A percentile compares a stretch with the other conserved stretches of the same genome.
Evolutionary conservation across 2,329 filamentous ascomycete species (phyloP).

Genomic region (Paramyrothecium sp.): DNA sequence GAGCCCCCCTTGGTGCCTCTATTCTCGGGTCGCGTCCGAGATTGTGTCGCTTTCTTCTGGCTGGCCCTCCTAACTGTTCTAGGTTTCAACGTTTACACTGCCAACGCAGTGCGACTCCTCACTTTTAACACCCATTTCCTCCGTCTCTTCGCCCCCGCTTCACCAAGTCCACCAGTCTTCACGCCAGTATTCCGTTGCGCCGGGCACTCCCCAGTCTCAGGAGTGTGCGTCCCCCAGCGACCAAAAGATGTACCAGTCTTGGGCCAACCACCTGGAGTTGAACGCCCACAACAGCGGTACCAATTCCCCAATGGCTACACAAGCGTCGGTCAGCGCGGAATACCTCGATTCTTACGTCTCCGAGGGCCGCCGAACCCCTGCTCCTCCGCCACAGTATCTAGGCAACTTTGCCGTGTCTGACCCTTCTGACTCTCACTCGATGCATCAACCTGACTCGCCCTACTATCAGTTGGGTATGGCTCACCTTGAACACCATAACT

Average conservation of each 20-base stretch:
- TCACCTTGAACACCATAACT: slow-evolving; percentile 21
- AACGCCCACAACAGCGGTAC: slow-evolving; percentile 38
- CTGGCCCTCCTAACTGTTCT: background rate
- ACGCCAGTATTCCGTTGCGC: slow-evolving; percentile 37
- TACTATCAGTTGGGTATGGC: slow-evolving; percentile 26
- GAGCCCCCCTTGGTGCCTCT: slow-evolving; percentile 13
- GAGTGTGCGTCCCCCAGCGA: slow-evolving; percentile 47
- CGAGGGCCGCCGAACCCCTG: slow-evolving; percentile 35
- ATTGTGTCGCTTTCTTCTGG: slow-evolving; percentile 1
- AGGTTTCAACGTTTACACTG: slow-evolving; percentile 30
- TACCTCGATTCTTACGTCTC: slow-evolving; percentile 36
- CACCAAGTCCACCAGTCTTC: slow-evolving; percentile 41
- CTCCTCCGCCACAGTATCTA: slow-evolving; percentile 34
- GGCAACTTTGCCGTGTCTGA: slow-evolving; percentile 34
- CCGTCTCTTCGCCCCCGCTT: slow-evolving; percentile 45
- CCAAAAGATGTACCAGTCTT: slow-evolving; percentile 43
- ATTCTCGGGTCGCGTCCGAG: background rate
- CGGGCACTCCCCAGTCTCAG: slow-evolving; percentile 34
- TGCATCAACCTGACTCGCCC: slow-evolving; percentile 15
- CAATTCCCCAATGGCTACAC: slow-evolving; percentile 43
- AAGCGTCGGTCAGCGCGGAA: slow-evolving; percentile 30
- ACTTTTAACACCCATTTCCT: slow-evolving; percentile 52
- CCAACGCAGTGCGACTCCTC: slow-evolving; percentile 38
- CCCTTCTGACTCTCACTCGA: slow-evolving; percentile 19
- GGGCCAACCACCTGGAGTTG: slow-evolving; percentile 39